Evolutionary conservation across 352 stramenopile genomes (phyloP), one percentile per base, ranked within the genome.

Genomic region (Pythium guiyangense): DNA sequence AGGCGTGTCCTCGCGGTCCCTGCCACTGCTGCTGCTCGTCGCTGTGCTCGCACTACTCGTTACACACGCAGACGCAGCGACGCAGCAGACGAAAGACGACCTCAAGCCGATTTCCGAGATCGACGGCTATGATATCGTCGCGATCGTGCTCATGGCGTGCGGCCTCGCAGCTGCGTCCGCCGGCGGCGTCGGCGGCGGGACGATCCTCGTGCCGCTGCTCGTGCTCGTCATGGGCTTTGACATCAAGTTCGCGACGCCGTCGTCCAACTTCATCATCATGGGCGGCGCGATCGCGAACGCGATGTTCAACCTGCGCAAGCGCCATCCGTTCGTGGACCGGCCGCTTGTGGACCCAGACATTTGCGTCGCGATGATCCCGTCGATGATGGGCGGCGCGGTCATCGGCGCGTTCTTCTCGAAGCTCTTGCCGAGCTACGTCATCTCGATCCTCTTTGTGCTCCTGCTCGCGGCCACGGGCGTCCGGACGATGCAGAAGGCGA

Each of bases 191-290:
- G 74, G 77, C 49, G 74, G 77, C 45, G 77, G 70, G 0, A 56
- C 70, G 18, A 81, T 87, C 58, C 67, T 84, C 57, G 69, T 87
- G 29, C 77, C 77, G 34, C 60, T 72, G 20, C 76, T 88, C 63
- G 70, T 84, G 57, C 57, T 86, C 35, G 65, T 84, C 57, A 84
- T 88, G 75, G 56, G 70, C 52, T 86, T 88, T 49, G 71, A 88
- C 51, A 81, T 86, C 57, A 86, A 88, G 61, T 73, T 70, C 49
- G 75, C 73, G 22, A 88, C 75, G 40, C 75, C 78, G 12, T 73
- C 73, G 37, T 77, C 71, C 35, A 86, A 85, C 63, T 65, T 86
- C 34, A 72, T 78, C 66, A 84, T 86, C 65, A 74, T 88, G 29
- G 78, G 75, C 50, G 78, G 75, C 25, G 75, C 75, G 17, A 66